Percentiles rank a stretch among this genome's conserved stretches.
Evolutionary conservation across 2,329 filamentous ascomycete genomes (phyloP).

Genomic region (Setomelanomma holmii): DNA sequence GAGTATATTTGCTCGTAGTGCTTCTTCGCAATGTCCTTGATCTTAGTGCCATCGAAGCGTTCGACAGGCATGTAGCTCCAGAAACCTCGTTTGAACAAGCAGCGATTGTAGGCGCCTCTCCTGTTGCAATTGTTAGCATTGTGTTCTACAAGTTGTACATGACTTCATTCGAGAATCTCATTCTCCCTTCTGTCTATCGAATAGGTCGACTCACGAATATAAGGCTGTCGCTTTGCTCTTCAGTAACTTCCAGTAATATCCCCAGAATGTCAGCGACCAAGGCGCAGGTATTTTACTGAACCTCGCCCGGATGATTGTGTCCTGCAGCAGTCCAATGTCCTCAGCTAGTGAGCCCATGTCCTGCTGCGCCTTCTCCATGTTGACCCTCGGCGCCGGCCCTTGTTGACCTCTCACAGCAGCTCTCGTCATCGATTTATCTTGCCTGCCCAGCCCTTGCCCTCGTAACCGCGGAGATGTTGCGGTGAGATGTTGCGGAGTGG

Average conservation of each 20-base stretch:
- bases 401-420: slow-evolving; percentile 10
- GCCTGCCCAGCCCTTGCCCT: slow-evolving; percentile 8
- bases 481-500: slow-evolving; percentile 31
- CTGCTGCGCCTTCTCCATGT: slow-evolving; percentile 6
- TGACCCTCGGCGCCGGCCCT: slow-evolving; percentile 17
- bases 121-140: slow-evolving; percentile 12
- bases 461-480: slow-evolving; percentile 23
- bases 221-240: slow-evolving; percentile 22
- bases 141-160: not conserved
- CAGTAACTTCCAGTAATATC: slow-evolving; percentile 27
- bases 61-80: slow-evolving; percentile 20
- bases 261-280: slow-evolving; percentile 11
- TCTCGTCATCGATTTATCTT: slow-evolving; percentile 14
- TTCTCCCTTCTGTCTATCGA: not conserved
- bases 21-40: slow-evolving; percentile 56
- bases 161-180: not conserved
- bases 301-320: slow-evolving; percentile 26
- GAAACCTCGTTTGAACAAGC: slow-evolving; percentile 20
- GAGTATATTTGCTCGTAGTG: slow-evolving; percentile 69
- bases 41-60: slow-evolving; percentile 9
- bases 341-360: slow-evolving; percentile 19
- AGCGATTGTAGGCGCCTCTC: slow-evolving; percentile 22
- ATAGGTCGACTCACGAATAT: slow-evolving; percentile 22
- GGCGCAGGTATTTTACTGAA: slow-evolving; percentile 16
- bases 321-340: slow-evolving; percentile 32